Percentiles rank a stretch among this genome's conserved stretches.
Conservation (phyloP, 192 early-diverging fungal genomes). For the Linnemannia exigua region DNA sequence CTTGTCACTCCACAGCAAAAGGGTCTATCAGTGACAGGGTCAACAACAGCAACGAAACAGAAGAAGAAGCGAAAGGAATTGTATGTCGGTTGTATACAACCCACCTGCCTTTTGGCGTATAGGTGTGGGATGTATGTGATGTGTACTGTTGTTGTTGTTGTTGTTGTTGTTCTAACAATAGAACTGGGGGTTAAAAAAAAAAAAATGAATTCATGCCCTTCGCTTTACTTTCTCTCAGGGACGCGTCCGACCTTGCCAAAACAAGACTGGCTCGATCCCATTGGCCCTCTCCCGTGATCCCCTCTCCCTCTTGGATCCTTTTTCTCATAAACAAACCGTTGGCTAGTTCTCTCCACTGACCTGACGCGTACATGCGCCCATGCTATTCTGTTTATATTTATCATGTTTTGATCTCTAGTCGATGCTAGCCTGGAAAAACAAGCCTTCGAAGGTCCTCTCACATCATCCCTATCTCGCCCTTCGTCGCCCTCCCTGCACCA, state of each 20-base stretch:
- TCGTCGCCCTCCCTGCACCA: slow-evolving; percentile 22
- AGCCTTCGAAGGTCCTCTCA: slow-evolving; percentile 5
- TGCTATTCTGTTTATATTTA: not conserved
- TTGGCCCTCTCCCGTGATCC: not conserved
- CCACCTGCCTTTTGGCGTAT: not conserved
- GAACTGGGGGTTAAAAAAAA: not conserved
- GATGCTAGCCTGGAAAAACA: slow-evolving; percentile 3
- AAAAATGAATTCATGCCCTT: not conserved
- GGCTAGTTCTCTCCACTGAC: no score
- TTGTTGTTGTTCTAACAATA: not conserved
- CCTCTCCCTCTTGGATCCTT: not conserved
- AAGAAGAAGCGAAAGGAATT: not conserved
- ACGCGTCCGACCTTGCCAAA: slow-evolving; percentile 10
- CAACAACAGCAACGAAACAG: slow-evolving; percentile 10
- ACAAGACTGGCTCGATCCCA: not conserved
- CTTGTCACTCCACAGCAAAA: slow-evolving; percentile 3
- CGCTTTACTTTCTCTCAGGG: not conserved
- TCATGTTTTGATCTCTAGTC: not conserved
- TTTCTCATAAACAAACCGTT: not conserved
- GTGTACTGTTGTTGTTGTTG: not conserved
- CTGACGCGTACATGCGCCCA: not conserved
- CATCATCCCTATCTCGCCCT: not conserved
- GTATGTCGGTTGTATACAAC: not conserved
- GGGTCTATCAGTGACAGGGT: not conserved
- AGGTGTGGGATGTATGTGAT: not conserved